Conservation (phyloP, 768 basidiomycete genomes). For the Russula vinacea region DNA sequence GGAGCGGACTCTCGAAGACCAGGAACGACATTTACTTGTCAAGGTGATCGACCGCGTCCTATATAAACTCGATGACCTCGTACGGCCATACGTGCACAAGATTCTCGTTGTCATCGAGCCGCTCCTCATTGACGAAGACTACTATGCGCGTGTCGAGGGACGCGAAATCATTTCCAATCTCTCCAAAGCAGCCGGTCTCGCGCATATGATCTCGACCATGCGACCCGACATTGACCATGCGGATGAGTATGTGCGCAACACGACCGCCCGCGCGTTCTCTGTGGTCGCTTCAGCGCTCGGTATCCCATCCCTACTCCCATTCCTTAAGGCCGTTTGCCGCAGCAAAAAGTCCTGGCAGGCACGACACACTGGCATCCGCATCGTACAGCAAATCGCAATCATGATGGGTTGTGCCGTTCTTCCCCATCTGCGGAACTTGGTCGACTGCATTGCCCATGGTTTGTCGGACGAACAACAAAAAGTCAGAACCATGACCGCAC, state of each 20-base stretch:
- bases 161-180: constrained; percentile 99
- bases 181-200: constrained; percentile 97
- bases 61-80: constrained; percentile 98
- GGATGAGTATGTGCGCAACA: constrained; percentile 98
- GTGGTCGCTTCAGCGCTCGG: constrained; percentile 98
- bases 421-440: constrained; percentile 93
- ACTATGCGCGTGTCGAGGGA: constrained; percentile 94
- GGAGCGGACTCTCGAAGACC: constrained; percentile 96
- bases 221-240: constrained; percentile 99
- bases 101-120: constrained; percentile 99
- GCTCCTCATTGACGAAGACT: constrained; percentile 96
- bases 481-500: constrained; percentile 92
- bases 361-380: constrained; percentile 97
- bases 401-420: constrained; percentile 99
- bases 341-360: constrained; percentile 99
- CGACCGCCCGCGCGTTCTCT: constrained; percentile 97
- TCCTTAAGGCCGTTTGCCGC: constrained; percentile 97
- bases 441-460: constrained; percentile 93
- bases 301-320: constrained; percentile 94
- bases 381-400: constrained; percentile 98
- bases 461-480: constrained; percentile 94
- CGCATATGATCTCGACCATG: constrained; percentile 99
- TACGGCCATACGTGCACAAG: constrained; percentile 98
- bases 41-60: constrained; percentile 99
- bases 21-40: constrained; percentile 95